A percentile compares a stretch with the other conserved stretches of the same genome.
Evolutionary conservation across 768 basidiomycete genomes (phyloP).

Genomic region (Kwoniella sp.): DNA sequence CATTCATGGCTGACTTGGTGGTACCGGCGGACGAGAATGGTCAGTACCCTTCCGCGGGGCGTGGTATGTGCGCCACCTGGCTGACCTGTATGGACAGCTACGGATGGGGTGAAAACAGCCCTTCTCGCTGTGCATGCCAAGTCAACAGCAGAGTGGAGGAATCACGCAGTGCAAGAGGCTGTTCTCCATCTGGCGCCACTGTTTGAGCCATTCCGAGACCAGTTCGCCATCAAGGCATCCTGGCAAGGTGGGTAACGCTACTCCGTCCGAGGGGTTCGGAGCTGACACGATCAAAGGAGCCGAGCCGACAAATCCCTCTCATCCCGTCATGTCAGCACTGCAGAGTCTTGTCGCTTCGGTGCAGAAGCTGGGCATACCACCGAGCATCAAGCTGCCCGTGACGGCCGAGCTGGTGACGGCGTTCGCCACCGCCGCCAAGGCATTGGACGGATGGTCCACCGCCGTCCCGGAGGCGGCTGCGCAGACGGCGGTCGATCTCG

Average conservation of each 20-base stretch:
- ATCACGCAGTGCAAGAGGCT: conserved; percentile 18
- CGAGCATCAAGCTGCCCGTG: conserved; percentile 4
- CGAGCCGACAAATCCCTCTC: conserved; percentile 28
- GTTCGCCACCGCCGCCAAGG: conserved; percentile 20
- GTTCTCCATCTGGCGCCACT: conserved; percentile 20
- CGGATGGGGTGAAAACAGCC: conserved; percentile 3
- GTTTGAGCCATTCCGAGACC: conserved; percentile 18
- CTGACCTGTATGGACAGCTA: not conserved
- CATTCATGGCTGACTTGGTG: conserved; percentile 20
- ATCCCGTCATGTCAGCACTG: conserved; percentile 24
- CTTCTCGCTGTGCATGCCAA: conserved; percentile 11
- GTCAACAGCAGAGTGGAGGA: conserved; percentile 27
- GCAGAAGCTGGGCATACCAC: conserved; percentile 31
- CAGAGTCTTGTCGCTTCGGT: conserved; percentile 23
- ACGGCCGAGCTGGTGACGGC: conserved; percentile 17
- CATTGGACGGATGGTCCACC: conserved; percentile 28
- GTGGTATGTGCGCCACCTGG: no score
- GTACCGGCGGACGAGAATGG: conserved; percentile 7
- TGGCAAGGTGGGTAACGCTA: conserved; percentile 34
- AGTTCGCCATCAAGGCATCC: conserved; percentile 20
- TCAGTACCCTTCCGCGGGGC: no score
- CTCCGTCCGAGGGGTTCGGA: not conserved
- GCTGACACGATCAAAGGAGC: conserved; percentile 15
- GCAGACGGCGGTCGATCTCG: conserved; percentile 35
- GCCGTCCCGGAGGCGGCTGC: conserved; percentile 3